These are phyloP conservation scores for Aspergillus tubingensis DNA, from an alignment of 2,329 filamentous ascomycete genomes.

Conservation along the genomic window DNA sequence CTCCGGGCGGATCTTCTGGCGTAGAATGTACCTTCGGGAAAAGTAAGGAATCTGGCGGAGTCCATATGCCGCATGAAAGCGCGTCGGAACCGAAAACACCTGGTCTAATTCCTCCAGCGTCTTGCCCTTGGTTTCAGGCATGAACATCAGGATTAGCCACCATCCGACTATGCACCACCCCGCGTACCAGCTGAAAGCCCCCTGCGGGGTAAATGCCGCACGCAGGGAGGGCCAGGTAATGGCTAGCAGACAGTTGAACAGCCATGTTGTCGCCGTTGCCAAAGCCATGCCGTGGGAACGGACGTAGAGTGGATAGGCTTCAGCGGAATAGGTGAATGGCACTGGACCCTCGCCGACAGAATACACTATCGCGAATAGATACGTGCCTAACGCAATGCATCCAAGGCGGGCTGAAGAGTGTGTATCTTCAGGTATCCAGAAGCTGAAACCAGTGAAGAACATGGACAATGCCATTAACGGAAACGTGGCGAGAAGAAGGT, in stretches of 20 bases:
- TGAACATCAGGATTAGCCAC: slow-evolving; percentile 47
- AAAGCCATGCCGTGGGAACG: slow-evolving; percentile 64
- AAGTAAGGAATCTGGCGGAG: slow-evolving; percentile 42
- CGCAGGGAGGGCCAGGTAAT: slow-evolving; percentile 57
- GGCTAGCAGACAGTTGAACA: slow-evolving; percentile 57
- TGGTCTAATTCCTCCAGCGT: slow-evolving; percentile 54
- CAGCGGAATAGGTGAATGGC: slow-evolving; percentile 67
- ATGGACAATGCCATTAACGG: slow-evolving; percentile 61
- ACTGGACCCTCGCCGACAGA: slow-evolving; percentile 65
- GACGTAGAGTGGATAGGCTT: slow-evolving; percentile 66
- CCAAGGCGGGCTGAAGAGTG: slow-evolving; percentile 38
- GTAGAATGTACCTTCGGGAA: slow-evolving; percentile 37
- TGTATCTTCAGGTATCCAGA: slow-evolving; percentile 49
- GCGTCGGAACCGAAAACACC: slow-evolving; percentile 56
- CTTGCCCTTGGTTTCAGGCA: slow-evolving; percentile 45
- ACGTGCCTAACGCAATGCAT: slow-evolving; percentile 48
- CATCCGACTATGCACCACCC: slow-evolving; percentile 47
- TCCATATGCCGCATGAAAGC: slow-evolving; percentile 44
- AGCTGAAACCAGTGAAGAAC: slow-evolving; percentile 56
- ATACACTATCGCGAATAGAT: slow-evolving; percentile 48
- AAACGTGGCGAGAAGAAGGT: slow-evolving; percentile 64
- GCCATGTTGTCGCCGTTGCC: slow-evolving; percentile 64
- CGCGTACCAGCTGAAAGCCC: slow-evolving; percentile 56
- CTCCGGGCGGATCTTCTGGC: slow-evolving; percentile 43
- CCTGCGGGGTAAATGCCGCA: slow-evolving; percentile 51